phyloP scores from a whole-genome alignment of 225 moss, liverwort and hornwort species.

The Climacium dendroides region DNA sequence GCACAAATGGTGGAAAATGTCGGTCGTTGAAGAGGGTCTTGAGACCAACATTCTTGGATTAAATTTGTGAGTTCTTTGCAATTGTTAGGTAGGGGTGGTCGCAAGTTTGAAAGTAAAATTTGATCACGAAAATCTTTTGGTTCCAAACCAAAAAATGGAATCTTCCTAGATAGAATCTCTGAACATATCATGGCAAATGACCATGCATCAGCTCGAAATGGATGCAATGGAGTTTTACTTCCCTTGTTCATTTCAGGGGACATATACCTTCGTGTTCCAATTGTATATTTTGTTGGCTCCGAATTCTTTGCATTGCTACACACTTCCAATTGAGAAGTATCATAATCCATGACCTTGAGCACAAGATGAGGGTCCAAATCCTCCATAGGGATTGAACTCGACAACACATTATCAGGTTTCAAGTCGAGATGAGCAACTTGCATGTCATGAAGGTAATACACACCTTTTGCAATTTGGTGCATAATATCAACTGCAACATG shows the following conservation, averaged over 20 bases:
- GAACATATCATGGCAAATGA: not conserved
- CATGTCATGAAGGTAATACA: not conserved
- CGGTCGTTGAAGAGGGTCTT: not conserved
- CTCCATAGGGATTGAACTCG: too few relatives aligned
- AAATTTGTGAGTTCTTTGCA: not conserved
- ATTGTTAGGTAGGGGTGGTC: not conserved
- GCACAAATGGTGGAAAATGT: not conserved
- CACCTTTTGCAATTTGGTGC: not conserved
- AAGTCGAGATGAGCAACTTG: too few relatives aligned
- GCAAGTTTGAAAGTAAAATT: not conserved
- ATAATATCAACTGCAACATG: not conserved
- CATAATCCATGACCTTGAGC: too few relatives aligned
- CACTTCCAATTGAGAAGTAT: too few relatives aligned
- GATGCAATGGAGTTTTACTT: not conserved
- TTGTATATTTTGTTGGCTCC: not conserved
- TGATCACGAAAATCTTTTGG: not conserved
- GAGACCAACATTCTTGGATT: not conserved
- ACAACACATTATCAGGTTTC: too few relatives aligned
- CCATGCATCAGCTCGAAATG: not conserved
- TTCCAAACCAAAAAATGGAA: not conserved
- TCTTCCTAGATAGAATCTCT: not conserved
- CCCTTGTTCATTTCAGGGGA: not conserved
- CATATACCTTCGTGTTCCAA: not conserved
- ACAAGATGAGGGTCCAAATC: not conserved
- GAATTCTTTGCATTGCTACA: not conserved